Percentiles rank a stretch among this genome's conserved stretches.
phyloP scores from a whole-genome alignment of 352 stramenopile species.

The Pythium apleroticum region DNA sequence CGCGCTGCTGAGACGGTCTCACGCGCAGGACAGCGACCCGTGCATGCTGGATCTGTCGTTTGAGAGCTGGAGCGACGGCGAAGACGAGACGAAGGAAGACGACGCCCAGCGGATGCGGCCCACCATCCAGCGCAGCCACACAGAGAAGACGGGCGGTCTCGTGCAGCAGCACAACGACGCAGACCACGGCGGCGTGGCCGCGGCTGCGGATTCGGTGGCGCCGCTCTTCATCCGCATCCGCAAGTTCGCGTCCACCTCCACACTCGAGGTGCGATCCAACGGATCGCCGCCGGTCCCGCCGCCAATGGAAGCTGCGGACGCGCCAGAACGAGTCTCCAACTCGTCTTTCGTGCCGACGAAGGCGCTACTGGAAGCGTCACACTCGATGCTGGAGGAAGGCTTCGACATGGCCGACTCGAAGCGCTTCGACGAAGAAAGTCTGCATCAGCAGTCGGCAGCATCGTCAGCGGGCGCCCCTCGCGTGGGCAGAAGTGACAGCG shows the following conservation, averaged over 20 bases:
- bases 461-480: not conserved
- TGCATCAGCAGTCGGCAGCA: not conserved
- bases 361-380: not conserved
- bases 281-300: not conserved
- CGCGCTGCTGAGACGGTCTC: conserved; percentile 12
- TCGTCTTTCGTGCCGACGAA: not conserved
- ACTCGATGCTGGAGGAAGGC: conserved; percentile 12
- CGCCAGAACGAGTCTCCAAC: not conserved
- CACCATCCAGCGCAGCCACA: conserved; percentile 15
- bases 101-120: not conserved
- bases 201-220: not conserved
- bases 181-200: not conserved
- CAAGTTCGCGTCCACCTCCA: conserved; percentile 20
- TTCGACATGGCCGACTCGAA: not conserved
- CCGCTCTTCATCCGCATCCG: conserved; percentile 22
- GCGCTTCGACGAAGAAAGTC: not conserved
- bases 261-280: not conserved
- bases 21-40: conserved; percentile 21
- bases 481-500: not conserved
- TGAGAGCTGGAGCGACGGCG: conserved; percentile 19
- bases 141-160: conserved; percentile 4
- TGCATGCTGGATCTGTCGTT: conserved; percentile 19
- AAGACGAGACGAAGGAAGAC: conserved; percentile 14
- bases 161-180: not conserved
- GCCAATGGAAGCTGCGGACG: not conserved